phyloP scores from a whole-genome alignment of 139 green algal genomes.

The Coelastrella sp. region DNA sequence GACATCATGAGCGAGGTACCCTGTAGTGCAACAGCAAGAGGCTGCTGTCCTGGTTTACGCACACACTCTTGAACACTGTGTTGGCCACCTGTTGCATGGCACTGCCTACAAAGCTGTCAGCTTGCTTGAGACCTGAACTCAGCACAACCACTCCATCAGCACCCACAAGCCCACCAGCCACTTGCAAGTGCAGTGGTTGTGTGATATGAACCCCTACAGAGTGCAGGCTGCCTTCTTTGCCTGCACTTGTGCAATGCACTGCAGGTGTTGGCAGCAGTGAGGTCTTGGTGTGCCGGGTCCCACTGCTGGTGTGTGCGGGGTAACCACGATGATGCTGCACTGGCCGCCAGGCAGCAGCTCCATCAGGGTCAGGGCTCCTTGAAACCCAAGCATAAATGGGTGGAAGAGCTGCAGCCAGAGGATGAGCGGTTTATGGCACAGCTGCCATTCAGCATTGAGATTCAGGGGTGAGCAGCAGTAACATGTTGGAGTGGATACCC shows the following conservation, averaged over 20 bases:
- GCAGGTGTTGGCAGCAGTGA: conserved; percentile 16
- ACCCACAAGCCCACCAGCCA: no score
- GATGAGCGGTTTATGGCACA: conserved; percentile 16
- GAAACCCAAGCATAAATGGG: background rate
- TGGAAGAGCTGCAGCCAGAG: background rate
- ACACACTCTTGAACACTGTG: no score
- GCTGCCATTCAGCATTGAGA: background rate
- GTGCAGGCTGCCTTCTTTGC: background rate
- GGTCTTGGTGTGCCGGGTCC: background rate
- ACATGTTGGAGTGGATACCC: no score
- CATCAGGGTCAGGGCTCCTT: background rate
- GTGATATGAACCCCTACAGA: no score
- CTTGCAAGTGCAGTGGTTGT: no score
- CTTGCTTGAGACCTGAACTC: no score
- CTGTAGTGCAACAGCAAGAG: background rate
- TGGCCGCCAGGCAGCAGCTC: background rate
- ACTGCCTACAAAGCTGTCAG: no score
- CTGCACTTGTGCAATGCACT: background rate
- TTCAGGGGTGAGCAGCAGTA: conserved; percentile 8
- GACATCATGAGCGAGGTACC: background rate
- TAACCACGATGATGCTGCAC: conserved; percentile 33
- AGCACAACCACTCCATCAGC: no score
- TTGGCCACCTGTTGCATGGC: no score
- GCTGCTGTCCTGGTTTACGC: background rate
- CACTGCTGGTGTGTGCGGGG: conserved; percentile 15